Percentiles rank a stretch among this genome's conserved stretches.
Conservation (phyloP, 257 asterid species). For the Rubia yunnanensis region DNA sequence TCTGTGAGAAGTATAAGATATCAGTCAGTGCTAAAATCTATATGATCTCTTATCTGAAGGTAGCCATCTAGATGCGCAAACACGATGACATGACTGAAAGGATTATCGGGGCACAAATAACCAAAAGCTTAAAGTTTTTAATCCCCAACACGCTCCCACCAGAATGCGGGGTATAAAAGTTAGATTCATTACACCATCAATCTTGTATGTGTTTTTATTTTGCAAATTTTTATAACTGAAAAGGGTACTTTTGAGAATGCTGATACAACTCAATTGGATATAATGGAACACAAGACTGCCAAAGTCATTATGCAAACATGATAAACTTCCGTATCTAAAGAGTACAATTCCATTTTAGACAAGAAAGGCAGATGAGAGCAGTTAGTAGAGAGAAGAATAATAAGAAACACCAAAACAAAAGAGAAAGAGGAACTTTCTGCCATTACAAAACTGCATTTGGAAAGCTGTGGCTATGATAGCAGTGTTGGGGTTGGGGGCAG, state of each 20-base stretch:
- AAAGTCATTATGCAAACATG: background rate
- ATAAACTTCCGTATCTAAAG: background rate
- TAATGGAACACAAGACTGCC: background rate
- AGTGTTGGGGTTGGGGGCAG: background rate
- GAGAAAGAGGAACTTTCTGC: background rate
- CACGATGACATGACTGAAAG: background rate
- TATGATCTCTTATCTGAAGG: background rate
- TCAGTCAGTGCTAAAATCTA: background rate
- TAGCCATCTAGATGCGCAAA: background rate
- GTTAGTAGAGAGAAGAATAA: too few relatives aligned
- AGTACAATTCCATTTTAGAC: background rate
- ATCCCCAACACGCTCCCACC: too few relatives aligned
- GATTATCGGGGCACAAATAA: background rate
- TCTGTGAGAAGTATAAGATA: constrained; percentile 23
- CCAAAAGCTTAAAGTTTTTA: background rate
- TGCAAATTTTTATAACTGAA: too few relatives aligned
- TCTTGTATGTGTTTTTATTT: background rate
- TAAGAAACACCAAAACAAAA: too few relatives aligned
- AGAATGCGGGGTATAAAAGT: too few relatives aligned
- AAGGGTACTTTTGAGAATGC: background rate
- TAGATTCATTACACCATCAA: too few relatives aligned
- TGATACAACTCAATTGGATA: background rate
- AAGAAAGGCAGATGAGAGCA: background rate
- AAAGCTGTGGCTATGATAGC: background rate
- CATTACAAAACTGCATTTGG: background rate